Percentiles rank a stretch among this genome's conserved stretches.
Conservation (phyloP, 73 alveolate genomes). For the Paramecium caudatum region DNA sequence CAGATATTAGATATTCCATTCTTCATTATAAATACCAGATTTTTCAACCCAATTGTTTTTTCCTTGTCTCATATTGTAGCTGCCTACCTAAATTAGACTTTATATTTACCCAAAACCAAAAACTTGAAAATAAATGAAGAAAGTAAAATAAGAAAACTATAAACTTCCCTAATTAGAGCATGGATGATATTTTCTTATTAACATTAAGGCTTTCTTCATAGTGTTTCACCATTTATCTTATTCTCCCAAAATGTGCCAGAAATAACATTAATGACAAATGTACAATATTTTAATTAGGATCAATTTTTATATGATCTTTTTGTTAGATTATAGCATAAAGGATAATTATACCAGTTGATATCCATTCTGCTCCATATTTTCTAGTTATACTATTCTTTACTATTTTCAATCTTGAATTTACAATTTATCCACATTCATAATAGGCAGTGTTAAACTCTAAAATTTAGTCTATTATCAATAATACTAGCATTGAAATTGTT, state of each 20-base stretch:
- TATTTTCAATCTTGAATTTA: slow-evolving; percentile 1
- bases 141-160: slow-evolving; percentile 5
- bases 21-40: slow-evolving; percentile 35
- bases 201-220: slow-evolving; percentile 36
- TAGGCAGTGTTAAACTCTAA: slow-evolving; percentile 37
- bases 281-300: not conserved
- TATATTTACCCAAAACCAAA: slow-evolving; percentile 65
- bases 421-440: slow-evolving; percentile 42
- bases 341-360: slow-evolving; percentile 23
- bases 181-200: slow-evolving; percentile 29
- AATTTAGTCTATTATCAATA: not conserved
- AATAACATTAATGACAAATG: slow-evolving; percentile 24
- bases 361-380: slow-evolving; percentile 45
- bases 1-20: slow-evolving; percentile 71
- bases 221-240: not conserved
- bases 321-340: not conserved
- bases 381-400: not conserved
- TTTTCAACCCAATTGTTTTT: slow-evolving; percentile 76
- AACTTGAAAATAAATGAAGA: slow-evolving; percentile 47
- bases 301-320: not conserved
- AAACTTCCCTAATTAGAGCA: slow-evolving; percentile 21
- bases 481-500: not conserved
- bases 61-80: not conserved
- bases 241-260: not conserved
- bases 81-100: not conserved